phyloP scores from a whole-genome alignment of 805 yeast species.

The Suhomyces pyralidae region DNA sequence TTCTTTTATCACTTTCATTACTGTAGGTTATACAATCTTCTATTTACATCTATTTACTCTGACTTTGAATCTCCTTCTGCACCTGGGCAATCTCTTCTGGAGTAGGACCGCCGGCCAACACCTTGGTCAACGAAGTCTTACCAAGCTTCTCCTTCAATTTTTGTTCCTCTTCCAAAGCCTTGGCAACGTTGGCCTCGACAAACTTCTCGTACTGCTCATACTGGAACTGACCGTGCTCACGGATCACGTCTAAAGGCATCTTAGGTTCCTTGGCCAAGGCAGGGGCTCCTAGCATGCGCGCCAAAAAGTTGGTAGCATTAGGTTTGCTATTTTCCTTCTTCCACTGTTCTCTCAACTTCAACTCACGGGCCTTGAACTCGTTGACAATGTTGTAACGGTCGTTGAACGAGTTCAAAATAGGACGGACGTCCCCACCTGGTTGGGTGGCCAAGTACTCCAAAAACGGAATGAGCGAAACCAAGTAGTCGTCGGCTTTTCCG shows the following conservation, averaged over 20 bases:
- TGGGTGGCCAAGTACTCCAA: conserved; percentile 93
- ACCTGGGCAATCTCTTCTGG: conserved; percentile 59
- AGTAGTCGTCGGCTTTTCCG: conserved; percentile 77
- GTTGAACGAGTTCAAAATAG: conserved; percentile 69
- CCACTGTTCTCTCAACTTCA: conserved; percentile 68
- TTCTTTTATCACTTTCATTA: neutral
- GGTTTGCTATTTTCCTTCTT: conserved; percentile 47
- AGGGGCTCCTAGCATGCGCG: conserved; percentile 64
- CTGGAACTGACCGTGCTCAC: conserved; percentile 90
- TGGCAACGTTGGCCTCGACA: conserved; percentile 55
- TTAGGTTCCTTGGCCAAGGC: conserved; percentile 50
- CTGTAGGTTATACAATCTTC: neutral
- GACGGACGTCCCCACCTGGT: conserved; percentile 82
- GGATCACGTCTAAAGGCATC: conserved; percentile 83
- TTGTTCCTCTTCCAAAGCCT: conserved; percentile 82
- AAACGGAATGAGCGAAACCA: conserved; percentile 83
- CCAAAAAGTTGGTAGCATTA: conserved; percentile 51
- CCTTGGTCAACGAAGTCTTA: conserved; percentile 77
- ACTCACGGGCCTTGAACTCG: conserved; percentile 80
- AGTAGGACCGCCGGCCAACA: conserved; percentile 76
- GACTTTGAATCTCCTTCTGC: conserved; percentile 30
- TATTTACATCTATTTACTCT: neutral
- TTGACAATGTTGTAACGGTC: conserved; percentile 66
- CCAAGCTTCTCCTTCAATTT: conserved; percentile 79
- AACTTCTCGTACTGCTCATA: conserved; percentile 73